Conservation (phyloP, 164 flowering plant genomes). For the Malania oleifera region DNA sequence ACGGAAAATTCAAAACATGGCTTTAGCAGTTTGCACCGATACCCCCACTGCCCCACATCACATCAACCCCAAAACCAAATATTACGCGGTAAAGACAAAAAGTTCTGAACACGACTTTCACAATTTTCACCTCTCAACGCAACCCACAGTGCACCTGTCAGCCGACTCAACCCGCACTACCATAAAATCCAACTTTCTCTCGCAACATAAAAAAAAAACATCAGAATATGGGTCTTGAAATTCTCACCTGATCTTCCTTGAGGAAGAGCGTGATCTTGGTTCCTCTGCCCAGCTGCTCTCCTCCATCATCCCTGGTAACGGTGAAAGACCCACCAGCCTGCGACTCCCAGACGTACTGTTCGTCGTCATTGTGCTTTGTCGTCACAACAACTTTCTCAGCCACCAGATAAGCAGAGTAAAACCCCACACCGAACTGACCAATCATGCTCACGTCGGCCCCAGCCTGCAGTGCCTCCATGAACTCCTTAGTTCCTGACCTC, state of each 20-base stretch:
- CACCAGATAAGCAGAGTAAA: constrained; percentile 49
- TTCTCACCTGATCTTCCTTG: constrained; percentile 50
- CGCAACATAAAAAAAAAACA: background rate
- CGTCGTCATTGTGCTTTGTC: constrained; percentile 60
- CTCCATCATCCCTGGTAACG: constrained; percentile 34
- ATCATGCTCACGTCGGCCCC: constrained; percentile 69
- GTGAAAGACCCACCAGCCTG: constrained; percentile 58
- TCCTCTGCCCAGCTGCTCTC: constrained; percentile 49
- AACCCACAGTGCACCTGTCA: too few species aligned
- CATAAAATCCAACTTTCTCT: too few species aligned
- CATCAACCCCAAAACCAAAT: too few species aligned
- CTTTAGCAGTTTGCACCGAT: too few species aligned
- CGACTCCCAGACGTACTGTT: constrained; percentile 55
- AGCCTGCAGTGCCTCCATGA: constrained; percentile 55
- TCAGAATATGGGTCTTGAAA: background rate
- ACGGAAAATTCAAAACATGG: too few species aligned
- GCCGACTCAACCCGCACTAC: too few species aligned
- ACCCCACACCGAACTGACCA: constrained; percentile 52
- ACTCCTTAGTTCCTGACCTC: constrained; percentile 58
- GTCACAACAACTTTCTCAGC: constrained; percentile 59
- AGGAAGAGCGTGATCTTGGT: constrained; percentile 53
- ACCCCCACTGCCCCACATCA: too few species aligned
- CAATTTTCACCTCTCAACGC: too few species aligned
- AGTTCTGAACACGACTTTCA: too few species aligned
- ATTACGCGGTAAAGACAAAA: too few species aligned